These are phyloP conservation scores for Abrus precatorius DNA, from an alignment of 306 rosid species.

Conservation along the genomic window DNA sequence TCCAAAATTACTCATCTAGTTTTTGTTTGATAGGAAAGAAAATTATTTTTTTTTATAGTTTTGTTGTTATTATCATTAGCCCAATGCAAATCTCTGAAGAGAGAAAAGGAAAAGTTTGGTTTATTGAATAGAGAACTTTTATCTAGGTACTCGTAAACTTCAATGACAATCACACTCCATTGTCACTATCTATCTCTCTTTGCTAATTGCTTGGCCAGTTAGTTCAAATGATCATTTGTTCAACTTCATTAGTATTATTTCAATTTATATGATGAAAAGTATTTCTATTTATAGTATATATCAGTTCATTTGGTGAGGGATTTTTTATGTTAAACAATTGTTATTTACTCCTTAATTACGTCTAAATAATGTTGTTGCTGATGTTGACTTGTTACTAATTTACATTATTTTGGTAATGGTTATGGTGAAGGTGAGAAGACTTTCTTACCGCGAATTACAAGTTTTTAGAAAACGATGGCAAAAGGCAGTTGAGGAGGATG, in stretches of 20 bases:
- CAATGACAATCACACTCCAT: constrained; percentile 17
- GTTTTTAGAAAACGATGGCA: constrained; percentile 49
- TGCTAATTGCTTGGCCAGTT: constrained; percentile 10
- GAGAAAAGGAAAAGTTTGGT: constrained; percentile 25
- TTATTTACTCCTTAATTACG: background rate
- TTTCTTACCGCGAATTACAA: constrained; percentile 42
- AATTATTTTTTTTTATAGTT: background rate
- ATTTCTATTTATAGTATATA: background rate
- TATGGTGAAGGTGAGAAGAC: constrained; percentile 51
- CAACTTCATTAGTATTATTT: background rate
- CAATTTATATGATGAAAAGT: background rate
- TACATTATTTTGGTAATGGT: background rate
- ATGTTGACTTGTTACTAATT: background rate
- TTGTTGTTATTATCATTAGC: background rate
- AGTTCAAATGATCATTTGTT: constrained; percentile 21
- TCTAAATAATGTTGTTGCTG: background rate
- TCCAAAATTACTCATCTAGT: background rate
- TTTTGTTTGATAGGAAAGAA: constrained; percentile 28
- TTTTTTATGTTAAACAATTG: background rate
- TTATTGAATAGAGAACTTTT: constrained; percentile 8
- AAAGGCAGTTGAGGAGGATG: constrained; percentile 48
- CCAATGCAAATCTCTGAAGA: constrained; percentile 16
- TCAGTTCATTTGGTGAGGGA: background rate
- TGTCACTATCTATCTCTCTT: constrained; percentile 37
- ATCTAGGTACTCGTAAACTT: constrained; percentile 1